Evolutionary conservation across 805 yeast genomes (phyloP).

Genomic region (Ogataea naganishii): DNA sequence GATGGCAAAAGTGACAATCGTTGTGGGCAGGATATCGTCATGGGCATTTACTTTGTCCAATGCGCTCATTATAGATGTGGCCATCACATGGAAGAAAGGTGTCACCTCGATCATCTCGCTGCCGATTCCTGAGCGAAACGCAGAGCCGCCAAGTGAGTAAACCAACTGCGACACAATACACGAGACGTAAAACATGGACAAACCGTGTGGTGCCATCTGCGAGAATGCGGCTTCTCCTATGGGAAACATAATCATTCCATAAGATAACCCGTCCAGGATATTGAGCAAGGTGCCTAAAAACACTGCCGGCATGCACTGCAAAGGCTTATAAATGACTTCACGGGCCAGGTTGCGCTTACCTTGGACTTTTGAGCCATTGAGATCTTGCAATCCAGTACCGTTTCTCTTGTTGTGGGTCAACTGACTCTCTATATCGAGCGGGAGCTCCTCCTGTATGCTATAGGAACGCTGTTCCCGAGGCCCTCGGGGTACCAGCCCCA

Average conservation of each 20-base stretch:
- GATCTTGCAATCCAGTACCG: no score
- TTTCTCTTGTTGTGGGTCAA: no score
- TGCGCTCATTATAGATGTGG: conserved; percentile 51
- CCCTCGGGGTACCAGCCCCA: no score
- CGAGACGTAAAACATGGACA: conserved; percentile 90
- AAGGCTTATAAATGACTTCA: conserved; percentile 29
- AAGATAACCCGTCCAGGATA: conserved; percentile 86
- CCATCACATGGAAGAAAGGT: conserved; percentile 96
- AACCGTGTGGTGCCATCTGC: conserved; percentile 75
- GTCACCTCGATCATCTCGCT: conserved; percentile 99
- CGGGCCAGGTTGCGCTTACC: no score
- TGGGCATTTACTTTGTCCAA: conserved; percentile 35
- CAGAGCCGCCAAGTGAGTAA: conserved; percentile 84
- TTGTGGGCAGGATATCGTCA: conserved; percentile 67
- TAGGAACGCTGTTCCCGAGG: no score
- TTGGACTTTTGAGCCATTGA: no score
- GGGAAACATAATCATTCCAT: conserved; percentile 97
- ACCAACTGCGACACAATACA: conserved; percentile 86
- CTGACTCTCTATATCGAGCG: no score
- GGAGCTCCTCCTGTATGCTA: no score
- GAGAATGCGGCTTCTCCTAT: conserved; percentile 73
- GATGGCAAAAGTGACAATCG: conserved; percentile 75
- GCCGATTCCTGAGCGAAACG: conserved; percentile 86
- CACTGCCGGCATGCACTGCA: conserved; percentile 65
- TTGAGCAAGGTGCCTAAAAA: conserved; percentile 78